Evolutionary conservation across 768 basidiomycete genomes (phyloP), one percentile per base, ranked within the genome.

Genomic region (Mycena galopus): DNA sequence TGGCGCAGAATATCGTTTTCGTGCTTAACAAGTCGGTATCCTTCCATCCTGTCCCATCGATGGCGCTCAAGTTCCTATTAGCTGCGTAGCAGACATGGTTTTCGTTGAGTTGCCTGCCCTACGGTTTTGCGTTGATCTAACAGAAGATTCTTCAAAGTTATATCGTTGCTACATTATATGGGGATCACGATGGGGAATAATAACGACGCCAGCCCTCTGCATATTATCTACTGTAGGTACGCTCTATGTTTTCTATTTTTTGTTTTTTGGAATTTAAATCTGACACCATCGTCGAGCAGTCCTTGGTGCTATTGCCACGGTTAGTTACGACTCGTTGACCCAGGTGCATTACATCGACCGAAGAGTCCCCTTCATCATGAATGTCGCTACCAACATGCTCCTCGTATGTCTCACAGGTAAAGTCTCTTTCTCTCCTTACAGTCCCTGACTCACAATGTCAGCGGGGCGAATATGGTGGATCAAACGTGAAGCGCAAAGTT

Each of bases 1-100:
- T 53, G 12, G 51, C 51, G 51, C 51, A 53, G 27, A 53, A 53
- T 53, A 53, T 53, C 51, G 51, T 53, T n/a, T 53, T 53, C 19
- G 51, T 53, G 51, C 11, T 8, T 27, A 53, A 53, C 14, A 53
- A 29, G 51, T 53, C 51, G 29, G 51, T 53, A 53, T 53, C 51
- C 35, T 37, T 53, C 19, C 9, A 9, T 29, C 51, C 25, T 3
- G 19, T 29, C 51, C 25, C 8, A 16, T 7, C 10, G 14, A 29
- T 53, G 6, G 29, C 25, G 51, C 51, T 53, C 25, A 53, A 27
- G 14, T 53, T 19, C 27, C 19, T 11, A 14, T 44, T 53, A 53
- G 51, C 27, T 53, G 51, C 16, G 25, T 29, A 14, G 29, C 51
- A 29, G 51, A 53, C 29, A 12, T 53, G 51, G 3, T 53, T 53